These are phyloP conservation scores for Tulasnella sp. DNA, from an alignment of 768 basidiomycete genomes.

Conservation along the genomic window DNA sequence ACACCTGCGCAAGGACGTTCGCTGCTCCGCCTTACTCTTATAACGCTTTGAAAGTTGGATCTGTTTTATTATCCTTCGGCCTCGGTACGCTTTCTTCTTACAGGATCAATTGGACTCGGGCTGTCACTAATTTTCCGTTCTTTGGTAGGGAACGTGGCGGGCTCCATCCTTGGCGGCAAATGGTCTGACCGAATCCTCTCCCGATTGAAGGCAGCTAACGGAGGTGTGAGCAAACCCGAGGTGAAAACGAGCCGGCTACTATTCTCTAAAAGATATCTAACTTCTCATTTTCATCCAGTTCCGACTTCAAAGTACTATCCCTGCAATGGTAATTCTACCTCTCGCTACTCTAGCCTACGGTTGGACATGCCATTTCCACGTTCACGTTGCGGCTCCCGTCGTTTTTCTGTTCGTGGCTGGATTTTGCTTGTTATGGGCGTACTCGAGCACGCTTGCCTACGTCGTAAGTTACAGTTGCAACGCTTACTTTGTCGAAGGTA, in stretches of 20 bases:
- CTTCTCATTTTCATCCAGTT: constrained; percentile 40
- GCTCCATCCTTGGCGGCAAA: constrained; percentile 50
- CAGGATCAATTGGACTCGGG: neutral
- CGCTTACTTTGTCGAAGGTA: no score
- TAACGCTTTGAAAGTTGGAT: constrained; percentile 59
- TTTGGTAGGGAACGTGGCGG: constrained; percentile 40
- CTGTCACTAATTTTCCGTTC: neutral
- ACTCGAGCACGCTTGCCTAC: constrained; percentile 68
- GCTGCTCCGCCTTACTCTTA: constrained; percentile 51
- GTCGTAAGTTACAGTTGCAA: no score
- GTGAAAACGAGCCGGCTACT: constrained; percentile 31
- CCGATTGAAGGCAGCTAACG: constrained; percentile 39
- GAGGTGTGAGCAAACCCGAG: constrained; percentile 54
- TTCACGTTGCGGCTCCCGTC: constrained; percentile 60
- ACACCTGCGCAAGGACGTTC: constrained; percentile 67
- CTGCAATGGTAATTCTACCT: constrained; percentile 53
- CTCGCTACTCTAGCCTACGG: constrained; percentile 58
- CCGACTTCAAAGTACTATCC: constrained; percentile 56
- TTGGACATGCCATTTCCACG: constrained; percentile 60
- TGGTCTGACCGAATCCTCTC: constrained; percentile 48
- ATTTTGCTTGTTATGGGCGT: constrained; percentile 67
- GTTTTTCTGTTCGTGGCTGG: constrained; percentile 65
- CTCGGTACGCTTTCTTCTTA: constrained; percentile 39
- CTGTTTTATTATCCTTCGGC: constrained; percentile 71
- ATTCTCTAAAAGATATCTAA: neutral